These are phyloP conservation scores for Leccinum uliginosum DNA, from an alignment of 768 basidiomycete species.

Conservation along the genomic window DNA sequence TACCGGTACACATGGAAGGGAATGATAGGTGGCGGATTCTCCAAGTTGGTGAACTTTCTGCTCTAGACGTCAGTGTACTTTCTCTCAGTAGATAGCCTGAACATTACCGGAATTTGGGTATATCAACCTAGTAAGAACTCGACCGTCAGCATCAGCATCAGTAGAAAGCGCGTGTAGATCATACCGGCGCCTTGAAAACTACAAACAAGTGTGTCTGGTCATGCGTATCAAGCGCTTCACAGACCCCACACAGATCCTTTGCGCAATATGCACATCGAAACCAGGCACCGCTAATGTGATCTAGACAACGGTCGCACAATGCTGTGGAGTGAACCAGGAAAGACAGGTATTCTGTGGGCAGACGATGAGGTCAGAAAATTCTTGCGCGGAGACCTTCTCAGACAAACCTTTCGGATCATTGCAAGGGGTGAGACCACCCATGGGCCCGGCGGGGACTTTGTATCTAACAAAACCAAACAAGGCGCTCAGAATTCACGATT, in stretches of 20 bases:
- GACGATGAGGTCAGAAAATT: not conserved
- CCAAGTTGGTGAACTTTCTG: conserved; percentile 56
- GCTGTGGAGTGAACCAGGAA: conserved; percentile 60
- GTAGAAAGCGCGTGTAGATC: conserved; percentile 14
- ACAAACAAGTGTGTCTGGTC: conserved; percentile 80
- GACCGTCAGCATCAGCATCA: conserved; percentile 4
- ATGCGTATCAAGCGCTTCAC: conserved; percentile 79
- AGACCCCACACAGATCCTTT: conserved; percentile 81
- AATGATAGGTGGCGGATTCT: conserved; percentile 59
- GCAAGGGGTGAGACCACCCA: conserved; percentile 33
- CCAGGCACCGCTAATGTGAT: conserved; percentile 82
- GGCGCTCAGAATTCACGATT: conserved; percentile 6
- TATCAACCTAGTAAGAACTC: conserved; percentile 52
- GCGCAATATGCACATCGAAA: conserved; percentile 86
- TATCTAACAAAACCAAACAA: conserved; percentile 44
- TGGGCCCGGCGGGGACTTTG: conserved; percentile 55
- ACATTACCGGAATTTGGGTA: conserved; percentile 65
- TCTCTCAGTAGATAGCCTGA: not conserved
- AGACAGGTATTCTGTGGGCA: conserved; percentile 53
- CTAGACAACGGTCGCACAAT: conserved; percentile 84
- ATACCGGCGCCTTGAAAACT: conserved; percentile 79
- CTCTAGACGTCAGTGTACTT: conserved; percentile 7
- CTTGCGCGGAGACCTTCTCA: not conserved
- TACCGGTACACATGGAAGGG: conserved; percentile 56
- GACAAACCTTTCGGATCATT: conserved; percentile 54